Conservation (phyloP, 1,284 basidiomycete genomes). For the Afroboletus lepidellus region DNA sequence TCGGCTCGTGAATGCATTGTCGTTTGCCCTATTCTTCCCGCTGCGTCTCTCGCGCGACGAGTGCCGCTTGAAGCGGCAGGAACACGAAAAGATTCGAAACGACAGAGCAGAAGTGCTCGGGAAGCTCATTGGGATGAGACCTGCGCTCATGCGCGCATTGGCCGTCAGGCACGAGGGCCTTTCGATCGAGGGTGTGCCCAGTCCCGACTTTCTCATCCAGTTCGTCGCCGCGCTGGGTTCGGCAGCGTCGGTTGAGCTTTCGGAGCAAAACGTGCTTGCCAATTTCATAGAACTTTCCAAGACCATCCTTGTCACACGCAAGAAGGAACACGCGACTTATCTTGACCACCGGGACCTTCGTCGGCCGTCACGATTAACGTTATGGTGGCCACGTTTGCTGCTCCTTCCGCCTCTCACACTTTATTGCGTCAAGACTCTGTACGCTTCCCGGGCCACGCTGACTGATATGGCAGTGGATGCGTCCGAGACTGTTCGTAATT, state of each 20-base stretch:
- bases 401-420: conserved; percentile 62
- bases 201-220: conserved; percentile 19
- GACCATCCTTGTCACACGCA: conserved; percentile 26
- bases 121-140: conserved; percentile 52
- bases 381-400: conserved; percentile 67
- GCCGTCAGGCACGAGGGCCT: conserved; percentile 6
- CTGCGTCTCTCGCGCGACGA: conserved; percentile 56
- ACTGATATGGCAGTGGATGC: conserved; percentile 59
- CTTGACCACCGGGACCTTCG: conserved; percentile 42
- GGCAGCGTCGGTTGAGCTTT: conserved; percentile 14
- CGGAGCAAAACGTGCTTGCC: conserved; percentile 16
- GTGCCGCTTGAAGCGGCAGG: conserved; percentile 55
- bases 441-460: conserved; percentile 52
- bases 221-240: conserved; percentile 21
- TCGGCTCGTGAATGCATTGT: conserved; percentile 13
- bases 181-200: not conserved
- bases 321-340: conserved; percentile 31
- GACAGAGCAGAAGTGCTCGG: conserved; percentile 64
- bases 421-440: conserved; percentile 47
- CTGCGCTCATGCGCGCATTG: conserved; percentile 37
- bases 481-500: conserved; percentile 69
- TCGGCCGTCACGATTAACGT: conserved; percentile 57
- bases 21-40: conserved; percentile 22
- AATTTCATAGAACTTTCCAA: conserved; percentile 26
- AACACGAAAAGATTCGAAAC: conserved; percentile 60